Evolutionary conservation across 1,139 yeast genomes (phyloP).

Genomic region (Taphrina sp.): DNA sequence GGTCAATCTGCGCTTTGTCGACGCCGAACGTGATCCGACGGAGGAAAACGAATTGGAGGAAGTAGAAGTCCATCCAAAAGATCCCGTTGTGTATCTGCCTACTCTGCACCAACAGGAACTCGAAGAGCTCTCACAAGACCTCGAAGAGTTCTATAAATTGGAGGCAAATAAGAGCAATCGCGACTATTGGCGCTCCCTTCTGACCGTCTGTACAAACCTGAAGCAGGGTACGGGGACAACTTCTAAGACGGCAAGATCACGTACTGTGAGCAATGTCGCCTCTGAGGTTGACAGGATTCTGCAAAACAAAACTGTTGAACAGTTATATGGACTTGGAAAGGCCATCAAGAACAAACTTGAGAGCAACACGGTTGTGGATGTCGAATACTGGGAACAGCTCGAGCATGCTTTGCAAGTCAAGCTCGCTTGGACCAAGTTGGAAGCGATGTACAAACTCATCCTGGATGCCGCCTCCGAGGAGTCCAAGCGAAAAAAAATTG

Average conservation of each 20-base stretch:
- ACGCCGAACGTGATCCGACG: conserved; percentile 36
- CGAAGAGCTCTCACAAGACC: conserved; percentile 36
- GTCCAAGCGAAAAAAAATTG: conserved; percentile 18
- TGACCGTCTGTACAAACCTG: conserved; percentile 32
- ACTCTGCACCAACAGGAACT: conserved; percentile 34
- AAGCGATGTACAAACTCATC: conserved; percentile 36
- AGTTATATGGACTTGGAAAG: conserved; percentile 40
- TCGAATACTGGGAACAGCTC: conserved; percentile 44
- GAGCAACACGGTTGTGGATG: conserved; percentile 40
- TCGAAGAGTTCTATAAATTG: conserved; percentile 38
- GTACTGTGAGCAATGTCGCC: conserved; percentile 40
- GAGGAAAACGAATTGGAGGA: conserved; percentile 37
- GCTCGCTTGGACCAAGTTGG: conserved; percentile 40
- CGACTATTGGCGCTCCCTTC: conserved; percentile 40
- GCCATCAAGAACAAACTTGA: conserved; percentile 40
- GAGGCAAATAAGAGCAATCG: conserved; percentile 37
- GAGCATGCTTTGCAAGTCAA: conserved; percentile 40
- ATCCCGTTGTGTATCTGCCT: conserved; percentile 37
- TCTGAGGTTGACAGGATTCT: conserved; percentile 43
- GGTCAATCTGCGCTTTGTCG: conserved; percentile 39
- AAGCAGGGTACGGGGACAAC: too few relatives aligned
- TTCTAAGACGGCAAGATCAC: conserved; percentile 29
- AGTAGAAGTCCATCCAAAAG: conserved; percentile 39
- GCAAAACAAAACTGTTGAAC: conserved; percentile 40
- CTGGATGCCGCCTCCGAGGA: conserved; percentile 37